A percentile compares a stretch with the other conserved stretches of the same genome.
Conservation (phyloP, 305 asterid species). For the Fraxinus sp. region DNA sequence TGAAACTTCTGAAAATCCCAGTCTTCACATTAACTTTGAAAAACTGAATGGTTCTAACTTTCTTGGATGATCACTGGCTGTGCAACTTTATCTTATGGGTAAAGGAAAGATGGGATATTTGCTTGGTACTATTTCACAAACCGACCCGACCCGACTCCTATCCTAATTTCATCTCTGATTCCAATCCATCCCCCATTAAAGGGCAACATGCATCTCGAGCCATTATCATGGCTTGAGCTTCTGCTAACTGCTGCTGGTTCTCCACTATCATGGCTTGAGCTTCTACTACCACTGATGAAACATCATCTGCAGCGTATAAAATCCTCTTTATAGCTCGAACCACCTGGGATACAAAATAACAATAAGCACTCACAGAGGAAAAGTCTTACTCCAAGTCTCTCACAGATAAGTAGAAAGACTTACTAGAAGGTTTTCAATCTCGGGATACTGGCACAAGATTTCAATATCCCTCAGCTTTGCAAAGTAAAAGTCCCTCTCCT, state of each 20-base stretch:
- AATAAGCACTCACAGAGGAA: not conserved
- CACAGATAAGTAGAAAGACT: not conserved
- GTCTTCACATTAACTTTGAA: not conserved
- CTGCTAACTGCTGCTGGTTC: no score
- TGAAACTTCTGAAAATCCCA: not conserved
- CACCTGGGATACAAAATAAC: slow-evolving; percentile 38
- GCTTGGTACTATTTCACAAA: no score
- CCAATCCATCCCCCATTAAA: no score
- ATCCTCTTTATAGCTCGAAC: slow-evolving; percentile 65
- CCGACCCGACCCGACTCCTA: no score
- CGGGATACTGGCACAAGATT: slow-evolving; percentile 75
- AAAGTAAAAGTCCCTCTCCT: slow-evolving; percentile 91
- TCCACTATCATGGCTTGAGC: slow-evolving; percentile 41
- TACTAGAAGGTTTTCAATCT: slow-evolving; percentile 66
- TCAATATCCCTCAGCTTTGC: slow-evolving; percentile 85
- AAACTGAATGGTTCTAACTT: not conserved
- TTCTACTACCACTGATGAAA: slow-evolving; percentile 60
- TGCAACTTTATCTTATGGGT: not conserved
- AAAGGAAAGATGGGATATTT: not conserved
- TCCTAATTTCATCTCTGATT: no score
- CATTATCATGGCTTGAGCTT: no score
- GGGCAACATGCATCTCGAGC: no score
- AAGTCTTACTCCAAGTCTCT: not conserved
- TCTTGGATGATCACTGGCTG: not conserved
- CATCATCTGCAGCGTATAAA: slow-evolving; percentile 70